phyloP scores from a whole-genome alignment of 202 grass and related monocot genomes.

The Alloteropsis angusta region DNA sequence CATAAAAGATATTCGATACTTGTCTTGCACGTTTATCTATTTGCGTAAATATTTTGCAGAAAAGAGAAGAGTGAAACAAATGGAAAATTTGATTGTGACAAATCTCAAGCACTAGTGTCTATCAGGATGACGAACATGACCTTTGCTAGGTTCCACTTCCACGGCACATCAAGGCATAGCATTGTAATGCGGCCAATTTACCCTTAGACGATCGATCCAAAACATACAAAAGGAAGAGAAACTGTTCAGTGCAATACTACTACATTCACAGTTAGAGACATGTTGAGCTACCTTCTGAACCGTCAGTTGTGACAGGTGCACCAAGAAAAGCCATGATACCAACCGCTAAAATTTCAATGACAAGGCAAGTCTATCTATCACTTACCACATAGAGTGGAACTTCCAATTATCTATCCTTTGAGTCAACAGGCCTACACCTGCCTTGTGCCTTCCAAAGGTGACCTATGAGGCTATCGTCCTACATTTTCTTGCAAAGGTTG shows the following conservation, averaged over 20 bases:
- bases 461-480: not conserved
- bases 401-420: conserved; percentile 5
- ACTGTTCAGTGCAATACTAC: not conserved
- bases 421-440: conserved; percentile 2
- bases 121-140: not conserved
- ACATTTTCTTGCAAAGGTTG: conserved; percentile 18
- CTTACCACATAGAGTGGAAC: conserved; percentile 26
- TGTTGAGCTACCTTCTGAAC: conserved; percentile 20
- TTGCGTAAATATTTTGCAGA: too few species aligned
- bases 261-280: not conserved
- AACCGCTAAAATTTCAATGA: conserved; percentile 12
- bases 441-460: conserved; percentile 15
- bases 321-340: conserved; percentile 27
- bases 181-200: not conserved
- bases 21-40: too few species aligned
- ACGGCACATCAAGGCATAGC: not conserved
- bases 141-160: not conserved
- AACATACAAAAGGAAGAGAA: not conserved
- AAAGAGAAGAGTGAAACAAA: too few species aligned
- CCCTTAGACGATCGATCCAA: not conserved
- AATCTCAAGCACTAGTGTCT: not conserved
- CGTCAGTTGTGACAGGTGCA: conserved; percentile 36
- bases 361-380: conserved; percentile 9
- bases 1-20: too few species aligned
- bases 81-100: too few species aligned